Percentiles rank a stretch among this genome's conserved stretches.
Evolutionary conservation across 805 yeast genomes (phyloP).

Genomic region (Ogataea pilisensis): DNA sequence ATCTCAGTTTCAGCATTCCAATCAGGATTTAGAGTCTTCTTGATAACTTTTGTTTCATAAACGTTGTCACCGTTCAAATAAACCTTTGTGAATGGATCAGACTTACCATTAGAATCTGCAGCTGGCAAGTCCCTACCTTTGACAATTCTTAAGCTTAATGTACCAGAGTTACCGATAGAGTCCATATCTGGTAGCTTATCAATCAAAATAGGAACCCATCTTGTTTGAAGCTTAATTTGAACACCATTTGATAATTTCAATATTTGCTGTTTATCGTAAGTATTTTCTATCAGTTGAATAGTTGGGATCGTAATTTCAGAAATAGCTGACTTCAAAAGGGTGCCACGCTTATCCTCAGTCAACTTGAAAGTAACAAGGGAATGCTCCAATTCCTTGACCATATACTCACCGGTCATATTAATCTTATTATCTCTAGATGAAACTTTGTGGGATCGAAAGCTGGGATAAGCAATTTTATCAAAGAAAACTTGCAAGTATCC

Average conservation of each 20-base stretch:
- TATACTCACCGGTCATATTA: slow-evolving; percentile 61
- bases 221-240: slow-evolving; percentile 50
- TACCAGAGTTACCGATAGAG: slow-evolving; percentile 71
- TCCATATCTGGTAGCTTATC: slow-evolving; percentile 68
- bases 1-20: slow-evolving; percentile 73
- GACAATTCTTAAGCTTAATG: slow-evolving; percentile 53
- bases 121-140: slow-evolving; percentile 68
- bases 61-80: slow-evolving; percentile 60
- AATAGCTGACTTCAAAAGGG: slow-evolving; percentile 52
- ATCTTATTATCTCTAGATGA: slow-evolving; percentile 36
- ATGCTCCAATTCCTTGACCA: slow-evolving; percentile 70
- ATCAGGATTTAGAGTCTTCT: slow-evolving; percentile 85
- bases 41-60: slow-evolving; percentile 72
- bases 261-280: slow-evolving; percentile 58
- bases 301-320: slow-evolving; percentile 68
- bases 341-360: slow-evolving; percentile 48
- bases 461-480: slow-evolving; percentile 69
- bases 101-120: slow-evolving; percentile 88
- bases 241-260: slow-evolving; percentile 42
- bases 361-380: slow-evolving; percentile 63
- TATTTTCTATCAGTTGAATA: slow-evolving; percentile 54
- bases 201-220: slow-evolving; percentile 75
- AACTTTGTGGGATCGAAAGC: slow-evolving; percentile 53
- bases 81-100: slow-evolving; percentile 84
- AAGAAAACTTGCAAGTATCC: slow-evolving; percentile 70